Base-by-base conservation (phyloP, 208 protist species). In the Leishmania guyanensis region DNA sequence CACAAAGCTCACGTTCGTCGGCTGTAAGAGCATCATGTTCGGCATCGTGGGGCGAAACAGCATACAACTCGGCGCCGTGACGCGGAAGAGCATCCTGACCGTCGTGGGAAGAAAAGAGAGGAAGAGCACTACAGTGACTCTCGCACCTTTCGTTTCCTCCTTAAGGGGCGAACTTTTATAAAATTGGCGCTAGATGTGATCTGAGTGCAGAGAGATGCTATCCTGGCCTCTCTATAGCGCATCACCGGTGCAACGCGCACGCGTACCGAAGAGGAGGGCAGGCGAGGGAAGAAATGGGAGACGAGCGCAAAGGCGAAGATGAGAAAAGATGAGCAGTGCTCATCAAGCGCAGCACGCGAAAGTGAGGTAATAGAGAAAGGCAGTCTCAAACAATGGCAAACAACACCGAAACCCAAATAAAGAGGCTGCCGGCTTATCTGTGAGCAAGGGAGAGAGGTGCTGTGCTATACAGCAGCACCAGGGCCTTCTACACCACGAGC, bases 1-100 rank as follows among this genome's bases (percentile, higher is more conserved):
- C 69, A 97, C 88, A 36, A 89, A 86, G 46, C 71, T 83, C 16
- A 90, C 62, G 26, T 79, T 88, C 0, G 94, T 96, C 36, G 90
- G 78, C 29, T 80, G 73, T 70, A 96, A 92, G 48, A 92, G 51
- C 82, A 79, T 83, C 83, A 84, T 68, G 48, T 70, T 83, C 53
- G 84, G 36, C 17, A 66, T 8, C 14, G 88, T 86, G 33, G 80
- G 84, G 43, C 74, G 77, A 70, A 92, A 89, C 77, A 87, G 82
- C 71, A 80, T 79, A 54, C 66, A 85, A 26, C 70, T 82, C 22
- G 56, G 22, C 6, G 72, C 66, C 36, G 83, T 87, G n/a, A 65
- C 9, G 3, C 53, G 79, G 51, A 85, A 85, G 58, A 79, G 66
- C 83, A 83, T 86, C 46, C 53, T 51, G 56, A 3, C 56, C 9